Percentiles rank a stretch among this genome's conserved stretches.
Conservation (phyloP, 192 early-diverging fungal genomes). For the Phycomyces nitens region DNA sequence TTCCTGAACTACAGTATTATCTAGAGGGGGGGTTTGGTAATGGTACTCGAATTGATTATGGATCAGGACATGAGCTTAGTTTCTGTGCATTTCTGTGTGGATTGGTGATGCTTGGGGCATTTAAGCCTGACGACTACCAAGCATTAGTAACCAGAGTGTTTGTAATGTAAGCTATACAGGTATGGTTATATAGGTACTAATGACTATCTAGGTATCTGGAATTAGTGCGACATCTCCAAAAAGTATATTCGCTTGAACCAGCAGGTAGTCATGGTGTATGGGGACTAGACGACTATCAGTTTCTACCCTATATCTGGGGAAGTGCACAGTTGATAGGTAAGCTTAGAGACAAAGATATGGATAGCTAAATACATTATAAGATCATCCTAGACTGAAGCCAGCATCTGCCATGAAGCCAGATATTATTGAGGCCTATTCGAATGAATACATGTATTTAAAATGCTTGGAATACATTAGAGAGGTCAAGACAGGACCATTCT, state of each 20-base stretch:
- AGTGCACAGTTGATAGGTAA: slow-evolving; percentile 78
- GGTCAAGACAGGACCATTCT: slow-evolving; percentile 58
- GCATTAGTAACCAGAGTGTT: slow-evolving; percentile 76
- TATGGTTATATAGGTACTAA: not conserved
- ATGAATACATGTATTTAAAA: slow-evolving; percentile 83
- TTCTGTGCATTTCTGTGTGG: slow-evolving; percentile 85
- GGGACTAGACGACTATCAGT: slow-evolving; percentile 97
- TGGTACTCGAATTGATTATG: slow-evolving; percentile 91
- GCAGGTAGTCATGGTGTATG: slow-evolving; percentile 97
- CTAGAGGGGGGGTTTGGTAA: slow-evolving; percentile 80
- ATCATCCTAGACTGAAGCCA: slow-evolving; percentile 68
- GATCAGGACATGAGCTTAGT: slow-evolving; percentile 91
- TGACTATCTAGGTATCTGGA: slow-evolving; percentile 68
- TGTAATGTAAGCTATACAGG: slow-evolving; percentile 37
- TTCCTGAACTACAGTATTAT: slow-evolving; percentile 73
- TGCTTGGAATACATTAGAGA: slow-evolving; percentile 75
- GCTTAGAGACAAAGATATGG: no score
- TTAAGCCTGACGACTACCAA: slow-evolving; percentile 60
- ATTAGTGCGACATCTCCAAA: slow-evolving; percentile 77
- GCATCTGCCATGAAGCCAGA: slow-evolving; percentile 63
- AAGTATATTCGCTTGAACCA: slow-evolving; percentile 84
- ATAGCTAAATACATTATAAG: no score
- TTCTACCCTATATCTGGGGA: slow-evolving; percentile 93
- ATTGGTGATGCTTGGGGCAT: slow-evolving; percentile 64
- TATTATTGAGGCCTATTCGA: slow-evolving; percentile 53